Evolutionary conservation across 495 filamentous ascomycete genomes (phyloP).

Genomic region (Daldinia decipiens): DNA sequence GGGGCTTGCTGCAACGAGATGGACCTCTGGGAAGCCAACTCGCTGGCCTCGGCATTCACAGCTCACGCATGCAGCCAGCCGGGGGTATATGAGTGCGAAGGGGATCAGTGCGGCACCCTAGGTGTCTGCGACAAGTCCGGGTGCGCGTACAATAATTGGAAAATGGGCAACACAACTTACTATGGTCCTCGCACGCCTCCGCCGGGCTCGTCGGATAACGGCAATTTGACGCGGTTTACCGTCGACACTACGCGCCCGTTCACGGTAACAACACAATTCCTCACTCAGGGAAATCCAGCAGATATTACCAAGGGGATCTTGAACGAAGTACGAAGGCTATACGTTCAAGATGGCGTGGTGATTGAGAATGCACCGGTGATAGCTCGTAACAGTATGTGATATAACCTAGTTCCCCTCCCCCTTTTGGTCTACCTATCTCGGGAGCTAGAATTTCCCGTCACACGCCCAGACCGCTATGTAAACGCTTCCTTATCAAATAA

Average conservation of each 20-base stretch:
- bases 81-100: constrained; percentile 63
- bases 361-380: constrained; percentile 61
- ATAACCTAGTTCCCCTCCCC: background rate
- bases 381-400: constrained; percentile 31
- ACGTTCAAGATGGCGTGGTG: constrained; percentile 69
- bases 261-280: constrained; percentile 77
- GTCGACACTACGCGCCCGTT: constrained; percentile 69
- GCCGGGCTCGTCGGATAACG: background rate
- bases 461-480: background rate
- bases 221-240: constrained; percentile 42
- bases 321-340: constrained; percentile 69
- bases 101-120: constrained; percentile 61
- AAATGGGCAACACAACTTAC: constrained; percentile 63
- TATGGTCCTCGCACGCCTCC: constrained; percentile 56
- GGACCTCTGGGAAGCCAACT: constrained; percentile 79
- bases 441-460: background rate
- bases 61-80: constrained; percentile 70
- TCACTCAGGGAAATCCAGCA: constrained; percentile 50
- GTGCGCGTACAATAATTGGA: constrained; percentile 50
- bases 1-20: constrained; percentile 79
- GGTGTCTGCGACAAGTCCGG: constrained; percentile 52
- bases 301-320: constrained; percentile 56
- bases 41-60: constrained; percentile 65
- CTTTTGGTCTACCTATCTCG: background rate
- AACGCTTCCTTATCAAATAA: background rate